These are phyloP conservation scores for Rhodotorula diobovata DNA, from an alignment of 768 basidiomycete genomes.

Conservation along the genomic window DNA sequence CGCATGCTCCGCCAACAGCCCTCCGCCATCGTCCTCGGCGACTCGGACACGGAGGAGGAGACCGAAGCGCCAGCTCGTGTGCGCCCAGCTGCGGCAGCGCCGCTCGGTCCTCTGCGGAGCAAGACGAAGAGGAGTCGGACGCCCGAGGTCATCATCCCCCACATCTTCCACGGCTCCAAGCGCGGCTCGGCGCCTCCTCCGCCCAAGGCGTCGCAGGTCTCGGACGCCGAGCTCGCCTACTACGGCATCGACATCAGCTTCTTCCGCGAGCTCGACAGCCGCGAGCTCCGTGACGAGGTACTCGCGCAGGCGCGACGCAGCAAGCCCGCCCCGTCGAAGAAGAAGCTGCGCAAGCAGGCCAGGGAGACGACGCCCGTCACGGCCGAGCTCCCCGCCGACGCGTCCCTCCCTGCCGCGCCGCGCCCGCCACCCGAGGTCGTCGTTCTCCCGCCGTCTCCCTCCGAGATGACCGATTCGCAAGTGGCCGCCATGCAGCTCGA, in stretches of 20 bases:
- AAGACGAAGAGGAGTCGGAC: background rate
- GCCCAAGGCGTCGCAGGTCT: background rate
- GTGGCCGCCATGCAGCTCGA: background rate
- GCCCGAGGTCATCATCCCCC: conserved; percentile 41
- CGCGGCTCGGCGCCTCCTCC: background rate
- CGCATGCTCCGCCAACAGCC: background rate
- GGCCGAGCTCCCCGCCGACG: background rate
- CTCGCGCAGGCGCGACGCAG: conserved; percentile 50
- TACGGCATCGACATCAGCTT: conserved; percentile 71
- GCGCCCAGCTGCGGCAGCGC: background rate
- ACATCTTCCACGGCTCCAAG: conserved; percentile 19
- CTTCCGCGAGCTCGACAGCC: conserved; percentile 62
- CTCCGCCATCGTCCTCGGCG: conserved; percentile 13
- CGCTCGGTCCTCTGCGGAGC: background rate
- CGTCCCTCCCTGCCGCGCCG: too few species aligned
- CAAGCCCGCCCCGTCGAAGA: conserved; percentile 17
- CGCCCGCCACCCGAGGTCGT: conserved; percentile 1
- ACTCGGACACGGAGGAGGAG: conserved; percentile 18
- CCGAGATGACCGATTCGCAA: conserved; percentile 5
- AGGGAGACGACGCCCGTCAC: background rate
- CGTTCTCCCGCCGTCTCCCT: conserved; percentile 53
- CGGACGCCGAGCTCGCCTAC: conserved; percentile 55
- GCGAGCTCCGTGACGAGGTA: conserved; percentile 67
- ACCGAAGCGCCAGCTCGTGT: background rate
- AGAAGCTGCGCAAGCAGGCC: background rate